Conservation (phyloP, 2,329 filamentous ascomycete species). For the Parascedosporium putredinis region DNA sequence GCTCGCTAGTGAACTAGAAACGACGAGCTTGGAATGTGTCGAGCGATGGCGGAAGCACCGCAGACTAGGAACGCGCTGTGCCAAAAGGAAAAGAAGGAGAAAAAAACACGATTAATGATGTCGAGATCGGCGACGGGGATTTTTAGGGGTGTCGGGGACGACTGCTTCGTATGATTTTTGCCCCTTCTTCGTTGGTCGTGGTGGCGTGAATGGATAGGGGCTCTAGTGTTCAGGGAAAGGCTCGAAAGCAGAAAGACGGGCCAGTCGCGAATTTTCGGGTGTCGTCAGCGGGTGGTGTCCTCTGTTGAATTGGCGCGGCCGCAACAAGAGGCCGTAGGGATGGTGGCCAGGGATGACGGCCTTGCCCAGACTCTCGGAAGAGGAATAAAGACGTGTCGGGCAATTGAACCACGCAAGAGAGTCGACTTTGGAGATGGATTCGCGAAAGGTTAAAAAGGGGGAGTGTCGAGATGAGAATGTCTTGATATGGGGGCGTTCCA, state of each 20-base stretch:
- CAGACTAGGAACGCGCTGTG: background rate
- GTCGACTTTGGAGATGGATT: background rate
- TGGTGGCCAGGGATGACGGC: conserved; percentile 1
- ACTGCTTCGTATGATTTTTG: too few relatives aligned
- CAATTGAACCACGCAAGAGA: conserved; percentile 5
- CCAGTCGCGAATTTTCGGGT: conserved; percentile 8
- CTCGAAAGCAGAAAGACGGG: conserved; percentile 3
- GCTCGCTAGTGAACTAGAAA: too few relatives aligned
- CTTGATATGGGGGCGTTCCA: background rate
- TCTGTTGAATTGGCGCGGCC: conserved; percentile 7
- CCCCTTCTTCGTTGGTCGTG: background rate
- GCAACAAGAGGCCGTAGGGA: conserved; percentile 2
- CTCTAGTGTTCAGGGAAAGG: background rate
- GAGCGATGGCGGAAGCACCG: background rate
- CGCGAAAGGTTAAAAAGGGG: background rate
- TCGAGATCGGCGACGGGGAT: too few relatives aligned
- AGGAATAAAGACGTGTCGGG: background rate
- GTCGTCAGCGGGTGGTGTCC: background rate
- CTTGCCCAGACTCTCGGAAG: conserved; percentile 3
- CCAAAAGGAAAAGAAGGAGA: too few relatives aligned
- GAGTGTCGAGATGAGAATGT: background rate
- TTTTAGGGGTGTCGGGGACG: too few relatives aligned
- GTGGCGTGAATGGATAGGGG: conserved; percentile 4
- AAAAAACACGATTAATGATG: too few relatives aligned
- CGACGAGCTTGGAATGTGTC: background rate